phyloP scores from a whole-genome alignment of 2,329 filamentous ascomycete genomes.

The Aspergillus viridinutans region DNA sequence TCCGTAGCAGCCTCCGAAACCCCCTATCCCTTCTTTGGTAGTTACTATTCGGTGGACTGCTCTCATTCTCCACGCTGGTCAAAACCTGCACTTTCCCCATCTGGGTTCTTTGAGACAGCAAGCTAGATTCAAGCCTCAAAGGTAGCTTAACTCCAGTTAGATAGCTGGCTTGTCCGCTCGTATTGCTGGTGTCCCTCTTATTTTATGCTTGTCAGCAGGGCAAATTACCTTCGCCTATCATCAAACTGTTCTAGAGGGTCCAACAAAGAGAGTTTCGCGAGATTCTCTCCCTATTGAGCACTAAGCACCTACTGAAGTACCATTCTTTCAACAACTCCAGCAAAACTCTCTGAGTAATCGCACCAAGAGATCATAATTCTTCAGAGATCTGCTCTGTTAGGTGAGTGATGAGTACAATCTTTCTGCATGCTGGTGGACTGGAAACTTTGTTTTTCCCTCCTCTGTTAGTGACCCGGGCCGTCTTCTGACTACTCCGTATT shows the following conservation, averaged over 20 bases:
- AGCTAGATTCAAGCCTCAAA: neutral
- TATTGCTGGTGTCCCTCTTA: neutral
- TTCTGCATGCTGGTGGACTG: neutral
- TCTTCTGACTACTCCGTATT: constrained; percentile 6
- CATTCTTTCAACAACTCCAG: neutral
- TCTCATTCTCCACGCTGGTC: neutral
- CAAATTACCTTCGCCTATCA: neutral
- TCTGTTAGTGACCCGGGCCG: constrained; percentile 1
- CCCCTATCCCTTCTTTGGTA: neutral
- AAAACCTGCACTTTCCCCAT: neutral
- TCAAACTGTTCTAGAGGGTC: neutral
- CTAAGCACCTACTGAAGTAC: neutral
- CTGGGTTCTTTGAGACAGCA: neutral
- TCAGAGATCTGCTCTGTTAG: neutral
- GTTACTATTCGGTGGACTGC: neutral
- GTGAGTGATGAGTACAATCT: neutral
- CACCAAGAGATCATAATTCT: neutral
- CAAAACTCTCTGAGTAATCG: neutral
- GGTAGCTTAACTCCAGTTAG: neutral
- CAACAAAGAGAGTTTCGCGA: neutral
- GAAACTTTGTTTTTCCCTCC: neutral
- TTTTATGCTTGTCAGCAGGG: neutral
- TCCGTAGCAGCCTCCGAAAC: neutral
- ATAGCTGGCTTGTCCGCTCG: neutral
- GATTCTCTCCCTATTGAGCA: neutral